Percentiles rank a stretch among this genome's conserved stretches.
phyloP scores from a whole-genome alignment of 345 rosid genomes.

The Euphorbia lathyris region DNA sequence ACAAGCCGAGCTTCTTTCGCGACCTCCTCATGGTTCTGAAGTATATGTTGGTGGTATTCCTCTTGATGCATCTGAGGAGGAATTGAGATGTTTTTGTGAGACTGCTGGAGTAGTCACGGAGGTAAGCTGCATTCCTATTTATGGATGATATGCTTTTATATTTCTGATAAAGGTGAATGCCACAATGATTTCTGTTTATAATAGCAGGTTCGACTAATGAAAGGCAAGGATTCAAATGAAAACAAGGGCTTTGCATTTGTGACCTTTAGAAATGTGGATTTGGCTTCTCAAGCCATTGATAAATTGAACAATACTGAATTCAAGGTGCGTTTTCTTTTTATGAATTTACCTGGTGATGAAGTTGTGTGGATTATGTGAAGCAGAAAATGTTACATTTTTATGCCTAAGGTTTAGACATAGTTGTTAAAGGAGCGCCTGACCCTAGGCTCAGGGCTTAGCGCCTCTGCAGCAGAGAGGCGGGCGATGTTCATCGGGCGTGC shows the following conservation, averaged over 20 bases:
- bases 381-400: not conserved
- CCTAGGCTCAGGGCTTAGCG: too few species aligned
- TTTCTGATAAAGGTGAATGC: conserved; percentile 8
- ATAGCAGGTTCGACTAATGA: conserved; percentile 76
- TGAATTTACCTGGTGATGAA: not conserved
- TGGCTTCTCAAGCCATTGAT: conserved; percentile 79
- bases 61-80: conserved; percentile 64
- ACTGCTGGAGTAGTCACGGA: conserved; percentile 81
- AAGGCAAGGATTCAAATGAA: conserved; percentile 73
- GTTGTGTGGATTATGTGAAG: not conserved
- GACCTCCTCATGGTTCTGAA: conserved; percentile 94
- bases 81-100: conserved; percentile 67
- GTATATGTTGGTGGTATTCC: conserved; percentile 87
- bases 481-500: too few species aligned
- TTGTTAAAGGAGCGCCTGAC: too few species aligned
- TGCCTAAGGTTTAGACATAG: not conserved
- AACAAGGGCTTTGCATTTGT: conserved; percentile 86
- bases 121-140: conserved; percentile 37
- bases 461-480: too few species aligned
- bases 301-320: conserved; percentile 64
- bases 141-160: not conserved
- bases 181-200: conserved; percentile 16
- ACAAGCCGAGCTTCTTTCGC: conserved; percentile 70
- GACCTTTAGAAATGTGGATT: conserved; percentile 68
- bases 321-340: conserved; percentile 46